phyloP scores from a whole-genome alignment of 768 basidiomycete genomes.

The Neoboletus subvelutipes region DNA sequence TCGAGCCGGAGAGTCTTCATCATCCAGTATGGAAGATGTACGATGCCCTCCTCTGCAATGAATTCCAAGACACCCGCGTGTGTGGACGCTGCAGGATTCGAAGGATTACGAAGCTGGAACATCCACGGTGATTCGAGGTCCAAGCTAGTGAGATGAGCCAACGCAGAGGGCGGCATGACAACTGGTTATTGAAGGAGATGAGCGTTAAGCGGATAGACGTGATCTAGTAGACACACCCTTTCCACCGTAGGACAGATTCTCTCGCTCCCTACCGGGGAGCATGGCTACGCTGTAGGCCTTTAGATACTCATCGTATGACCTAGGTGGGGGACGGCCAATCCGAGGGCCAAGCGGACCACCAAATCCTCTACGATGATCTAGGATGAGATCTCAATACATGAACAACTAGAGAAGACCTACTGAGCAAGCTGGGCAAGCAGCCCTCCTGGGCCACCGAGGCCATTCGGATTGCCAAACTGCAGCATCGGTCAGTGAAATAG shows the following conservation, averaged over 20 bases:
- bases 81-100: conserved; percentile 78
- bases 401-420: conserved; percentile 34
- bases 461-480: conserved; percentile 37
- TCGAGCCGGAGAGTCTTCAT: conserved; percentile 93
- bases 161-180: conserved; percentile 94
- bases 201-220: conserved; percentile 8
- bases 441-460: conserved; percentile 49
- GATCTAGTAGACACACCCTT: conserved; percentile 70
- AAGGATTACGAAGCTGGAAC: conserved; percentile 92
- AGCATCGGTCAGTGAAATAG: conserved; percentile 18
- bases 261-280: conserved; percentile 81
- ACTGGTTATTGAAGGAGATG: conserved; percentile 47
- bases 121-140: conserved; percentile 94
- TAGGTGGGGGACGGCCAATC: conserved; percentile 53
- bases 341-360: conserved; percentile 48
- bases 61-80: conserved; percentile 99
- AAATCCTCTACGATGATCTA: conserved; percentile 45
- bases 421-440: conserved; percentile 67
- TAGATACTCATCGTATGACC: conserved; percentile 87
- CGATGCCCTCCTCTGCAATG: conserved; percentile 94
- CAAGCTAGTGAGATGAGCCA: conserved; percentile 82
- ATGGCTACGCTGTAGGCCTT: conserved; percentile 96
- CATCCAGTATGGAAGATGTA: conserved; percentile 98
- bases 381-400: conserved; percentile 16
- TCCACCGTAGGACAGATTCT: conserved; percentile 94